Conservation (phyloP, 164 flowering plant species). For the Umbellularia californica region DNA sequence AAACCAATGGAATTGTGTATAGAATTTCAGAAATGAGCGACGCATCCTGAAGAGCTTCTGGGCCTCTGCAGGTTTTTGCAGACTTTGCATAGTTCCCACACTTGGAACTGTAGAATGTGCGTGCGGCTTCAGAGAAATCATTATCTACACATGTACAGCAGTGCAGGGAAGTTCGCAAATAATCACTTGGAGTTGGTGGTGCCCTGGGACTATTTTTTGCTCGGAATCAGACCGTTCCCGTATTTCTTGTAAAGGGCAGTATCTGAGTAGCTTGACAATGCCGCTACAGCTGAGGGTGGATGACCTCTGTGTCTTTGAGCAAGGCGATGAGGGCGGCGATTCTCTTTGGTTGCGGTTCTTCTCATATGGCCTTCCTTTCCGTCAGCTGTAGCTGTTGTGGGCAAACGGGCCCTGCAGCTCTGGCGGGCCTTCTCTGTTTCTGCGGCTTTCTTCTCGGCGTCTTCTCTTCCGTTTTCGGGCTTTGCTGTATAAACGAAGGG, state of each 20-base stretch:
- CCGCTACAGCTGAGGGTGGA: neutral
- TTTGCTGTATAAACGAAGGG: slow-evolving; percentile 65
- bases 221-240: neutral
- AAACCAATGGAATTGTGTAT: neutral
- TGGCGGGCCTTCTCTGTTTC: neutral
- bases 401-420: neutral
- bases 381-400: neutral
- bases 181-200: neutral
- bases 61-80: neutral
- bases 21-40: neutral
- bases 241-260: slow-evolving; percentile 5
- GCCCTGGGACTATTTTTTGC: neutral
- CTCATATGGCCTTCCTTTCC: neutral
- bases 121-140: neutral
- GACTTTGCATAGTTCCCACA: neutral
- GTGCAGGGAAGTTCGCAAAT: neutral
- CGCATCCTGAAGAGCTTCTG: neutral
- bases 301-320: neutral
- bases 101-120: neutral
- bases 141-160: neutral
- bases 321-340: neutral
- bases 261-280: slow-evolving; percentile 4
- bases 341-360: neutral
- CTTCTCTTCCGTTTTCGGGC: neutral
- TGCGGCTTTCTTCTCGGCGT: neutral